Evolutionary conservation across 2,329 filamentous ascomycete species (phyloP).

Genomic region (Knufia petricola): DNA sequence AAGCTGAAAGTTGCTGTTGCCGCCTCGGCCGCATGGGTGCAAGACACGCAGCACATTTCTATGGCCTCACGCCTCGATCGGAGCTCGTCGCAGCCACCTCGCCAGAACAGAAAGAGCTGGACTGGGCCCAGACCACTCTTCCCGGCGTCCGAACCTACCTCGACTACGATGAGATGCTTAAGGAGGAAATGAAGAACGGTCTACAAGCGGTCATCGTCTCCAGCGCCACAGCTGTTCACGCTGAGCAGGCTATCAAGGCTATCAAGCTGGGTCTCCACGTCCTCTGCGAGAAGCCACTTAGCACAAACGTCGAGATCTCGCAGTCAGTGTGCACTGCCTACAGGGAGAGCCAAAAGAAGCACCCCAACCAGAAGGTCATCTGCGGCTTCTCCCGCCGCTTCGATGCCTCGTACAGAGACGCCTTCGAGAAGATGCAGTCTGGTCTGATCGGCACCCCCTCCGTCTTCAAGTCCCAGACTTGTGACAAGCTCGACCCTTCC

Average conservation of each 20-base stretch:
- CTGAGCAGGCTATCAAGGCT: conserved; percentile 49
- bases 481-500: conserved; percentile 54
- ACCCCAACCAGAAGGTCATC: conserved; percentile 55
- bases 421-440: conserved; percentile 41
- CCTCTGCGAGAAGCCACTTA: conserved; percentile 46
- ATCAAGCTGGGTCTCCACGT: conserved; percentile 47
- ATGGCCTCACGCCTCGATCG: conserved; percentile 39
- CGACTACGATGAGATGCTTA: conserved; percentile 49
- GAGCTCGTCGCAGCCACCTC: conserved; percentile 42
- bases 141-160: conserved; percentile 45
- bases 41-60: conserved; percentile 41
- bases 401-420: conserved; percentile 56
- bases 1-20: conserved; percentile 39
- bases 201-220: conserved; percentile 48
- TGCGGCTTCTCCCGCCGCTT: conserved; percentile 59
- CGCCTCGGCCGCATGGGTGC: conserved; percentile 42
- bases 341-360: conserved; percentile 33
- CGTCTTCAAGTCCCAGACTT: conserved; percentile 56
- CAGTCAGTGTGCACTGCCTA: conserved; percentile 49
- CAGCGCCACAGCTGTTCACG: conserved; percentile 47
- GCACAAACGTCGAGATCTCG: conserved; percentile 50
- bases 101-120: conserved; percentile 36
- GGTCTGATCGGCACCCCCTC: conserved; percentile 52
- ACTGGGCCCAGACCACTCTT: conserved; percentile 44
- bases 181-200: conserved; percentile 35